Conservation (phyloP, 2,329 filamentous ascomycete species). For the Trichoderma oligosporum region DNA sequence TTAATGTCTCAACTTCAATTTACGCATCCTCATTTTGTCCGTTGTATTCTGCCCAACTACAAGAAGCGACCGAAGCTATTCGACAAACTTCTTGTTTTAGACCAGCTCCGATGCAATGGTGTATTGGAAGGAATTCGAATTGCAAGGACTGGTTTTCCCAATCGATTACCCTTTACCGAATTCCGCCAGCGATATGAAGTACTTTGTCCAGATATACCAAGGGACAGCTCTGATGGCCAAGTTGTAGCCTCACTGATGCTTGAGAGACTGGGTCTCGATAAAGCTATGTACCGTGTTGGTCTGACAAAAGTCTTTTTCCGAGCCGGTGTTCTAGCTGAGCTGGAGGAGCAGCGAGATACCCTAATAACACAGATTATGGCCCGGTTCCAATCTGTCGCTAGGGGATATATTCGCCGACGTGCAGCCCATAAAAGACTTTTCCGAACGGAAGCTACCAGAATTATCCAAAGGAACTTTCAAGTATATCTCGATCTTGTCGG, state of each 20-base stretch:
- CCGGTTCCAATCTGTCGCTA: conserved; percentile 84
- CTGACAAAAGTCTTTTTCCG: conserved; percentile 98
- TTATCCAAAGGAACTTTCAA: conserved; percentile 92
- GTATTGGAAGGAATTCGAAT: conserved; percentile 98
- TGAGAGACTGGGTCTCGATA: conserved; percentile 81
- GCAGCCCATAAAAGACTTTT: conserved; percentile 92
- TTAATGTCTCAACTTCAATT: conserved; percentile 92
- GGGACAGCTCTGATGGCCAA: conserved; percentile 87
- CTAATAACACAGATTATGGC: conserved; percentile 93
- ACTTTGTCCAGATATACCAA: conserved; percentile 82
- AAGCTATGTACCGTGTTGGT: conserved; percentile 83
- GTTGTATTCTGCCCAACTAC: conserved; percentile 96
- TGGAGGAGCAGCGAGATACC: conserved; percentile 92
- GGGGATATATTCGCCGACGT: conserved; percentile 84
- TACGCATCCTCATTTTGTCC: conserved; percentile 96
- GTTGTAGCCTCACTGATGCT: conserved; percentile 80
- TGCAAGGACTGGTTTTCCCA: conserved; percentile 93
- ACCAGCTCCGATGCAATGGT: conserved; percentile 97
- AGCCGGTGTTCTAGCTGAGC: conserved; percentile 88
- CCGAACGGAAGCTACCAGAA: conserved; percentile 86
- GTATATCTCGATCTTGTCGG: conserved; percentile 85
- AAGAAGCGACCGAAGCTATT: conserved; percentile 95
- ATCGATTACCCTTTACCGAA: conserved; percentile 84
- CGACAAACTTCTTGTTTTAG: conserved; percentile 84
- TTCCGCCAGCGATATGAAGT: conserved; percentile 97